phyloP scores from a whole-genome alignment of 2,329 filamentous ascomycete species.

The Myriosclerotinia curreyana region DNA sequence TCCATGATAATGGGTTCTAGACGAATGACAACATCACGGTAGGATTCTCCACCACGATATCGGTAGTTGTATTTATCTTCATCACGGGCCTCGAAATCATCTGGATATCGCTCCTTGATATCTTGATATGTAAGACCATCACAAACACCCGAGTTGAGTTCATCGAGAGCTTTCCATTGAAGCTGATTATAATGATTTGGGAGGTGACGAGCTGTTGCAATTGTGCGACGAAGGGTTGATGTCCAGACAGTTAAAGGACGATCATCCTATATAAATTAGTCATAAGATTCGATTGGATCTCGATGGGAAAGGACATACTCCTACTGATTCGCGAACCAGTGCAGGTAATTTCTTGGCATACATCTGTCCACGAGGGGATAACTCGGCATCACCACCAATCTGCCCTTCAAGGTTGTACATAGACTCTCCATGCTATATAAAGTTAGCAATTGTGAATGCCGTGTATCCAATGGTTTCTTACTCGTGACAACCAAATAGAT shows the following conservation, averaged over 20 bases:
- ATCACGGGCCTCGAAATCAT: constrained; percentile 92
- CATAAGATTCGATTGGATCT: constrained; percentile 12
- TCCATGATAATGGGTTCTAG: constrained; percentile 99
- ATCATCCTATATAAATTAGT: constrained; percentile 44
- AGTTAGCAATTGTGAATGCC: constrained; percentile 26
- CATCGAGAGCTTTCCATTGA: constrained; percentile 97
- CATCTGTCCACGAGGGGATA: constrained; percentile 81
- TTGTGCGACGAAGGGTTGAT: constrained; percentile 77
- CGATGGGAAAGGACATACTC: constrained; percentile 55
- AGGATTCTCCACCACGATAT: constrained; percentile 91
- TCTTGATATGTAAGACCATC: constrained; percentile 87
- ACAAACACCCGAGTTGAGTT: constrained; percentile 94
- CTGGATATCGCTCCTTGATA: constrained; percentile 85
- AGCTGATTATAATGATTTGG: constrained; percentile 83
- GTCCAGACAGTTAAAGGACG: constrained; percentile 71
- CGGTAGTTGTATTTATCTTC: constrained; percentile 99
- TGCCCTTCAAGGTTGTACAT: constrained; percentile 85
- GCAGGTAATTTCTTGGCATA: constrained; percentile 84
- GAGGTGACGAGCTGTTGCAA: constrained; percentile 83
- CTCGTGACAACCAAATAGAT: constrained; percentile 92
- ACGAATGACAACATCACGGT: constrained; percentile 95
- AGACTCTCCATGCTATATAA: constrained; percentile 80
- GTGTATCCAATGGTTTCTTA: constrained; percentile 46
- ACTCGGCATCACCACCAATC: constrained; percentile 86
- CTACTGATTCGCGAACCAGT: constrained; percentile 79